Evolutionary conservation across 345 rosid genomes (phyloP), one percentile per base, ranked within the genome.

Genomic region (Corchorus capsularis): DNA sequence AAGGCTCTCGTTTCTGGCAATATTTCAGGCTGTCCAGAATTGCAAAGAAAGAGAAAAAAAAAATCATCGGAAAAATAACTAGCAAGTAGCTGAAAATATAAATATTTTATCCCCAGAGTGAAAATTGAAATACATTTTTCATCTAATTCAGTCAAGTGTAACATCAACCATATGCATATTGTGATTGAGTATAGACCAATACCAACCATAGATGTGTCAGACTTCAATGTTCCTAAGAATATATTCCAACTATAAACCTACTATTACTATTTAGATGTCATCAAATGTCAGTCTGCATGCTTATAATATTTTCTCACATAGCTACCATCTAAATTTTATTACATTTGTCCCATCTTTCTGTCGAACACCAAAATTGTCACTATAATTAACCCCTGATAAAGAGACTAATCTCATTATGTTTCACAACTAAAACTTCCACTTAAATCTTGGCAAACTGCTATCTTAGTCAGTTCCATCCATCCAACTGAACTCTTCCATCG

Each of bases 21-120:
- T 64, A 46, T 79, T 64, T 78, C 74, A 53, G 84, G 60, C 97
- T 91, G 84, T 72, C 34, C 68, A 69, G 54, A 68, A 63, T 32
- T 39, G 15, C 27, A 72, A 75, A 13, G 22, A 5, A 76, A 63
- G 61, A 50, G 53, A 39, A 56, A 80, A 61, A 16, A 3, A 5
- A 76, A 63, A 61, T 61, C 50, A 71, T 62, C 32, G 57, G 46
- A 53, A 35, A 70, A 34, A 9, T 35, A 17, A 69, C 10, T 34
- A 27, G 16, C 16, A 34, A 47, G 32, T 69, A n/a, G 5, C 59
- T 8, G 13, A 15, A 68, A 27, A 37, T 22, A 10, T 12, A 69
- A 32, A 53, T 54, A n/a, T 46, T 41, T 43, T 13, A 1, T 7
- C 4, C 39, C 7, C 4, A 22, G 22, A 43, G 41, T 64, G 14